A percentile compares a stretch with the other conserved stretches of the same genome.
Evolutionary conservation across 257 asterid species (phyloP).

Genomic region (Solanum neorickii): DNA sequence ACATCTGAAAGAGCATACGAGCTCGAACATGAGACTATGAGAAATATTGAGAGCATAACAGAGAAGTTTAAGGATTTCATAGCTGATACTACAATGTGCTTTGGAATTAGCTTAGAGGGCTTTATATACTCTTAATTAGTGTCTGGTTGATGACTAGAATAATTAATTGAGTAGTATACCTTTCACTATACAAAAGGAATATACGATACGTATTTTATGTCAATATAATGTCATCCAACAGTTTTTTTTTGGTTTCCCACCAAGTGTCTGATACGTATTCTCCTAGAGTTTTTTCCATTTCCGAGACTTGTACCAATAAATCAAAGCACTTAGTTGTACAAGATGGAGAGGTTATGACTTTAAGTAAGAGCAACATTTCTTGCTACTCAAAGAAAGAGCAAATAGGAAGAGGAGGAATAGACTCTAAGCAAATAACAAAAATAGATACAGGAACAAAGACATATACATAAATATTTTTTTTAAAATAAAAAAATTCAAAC

Average conservation of each 20-base stretch:
- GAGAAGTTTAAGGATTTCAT: not conserved
- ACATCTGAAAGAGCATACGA: slow-evolving; percentile 2
- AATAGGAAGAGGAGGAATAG: not conserved
- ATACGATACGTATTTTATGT: not conserved
- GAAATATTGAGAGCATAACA: not conserved
- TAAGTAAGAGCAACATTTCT: not conserved
- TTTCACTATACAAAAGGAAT: not conserved
- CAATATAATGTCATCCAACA: not conserved
- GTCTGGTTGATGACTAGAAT: not conserved
- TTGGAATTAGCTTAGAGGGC: not conserved
- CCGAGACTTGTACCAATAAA: not conserved
- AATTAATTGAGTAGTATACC: not conserved
- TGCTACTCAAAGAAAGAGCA: not conserved
- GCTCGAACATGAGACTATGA: not conserved
- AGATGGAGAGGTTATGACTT: not conserved
- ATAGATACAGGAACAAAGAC: not conserved
- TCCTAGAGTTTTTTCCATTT: not conserved
- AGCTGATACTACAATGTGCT: not conserved
- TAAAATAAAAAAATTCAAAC: no score
- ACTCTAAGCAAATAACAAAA: not conserved
- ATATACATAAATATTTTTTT: not conserved
- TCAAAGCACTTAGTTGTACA: not conserved
- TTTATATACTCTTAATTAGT: not conserved
- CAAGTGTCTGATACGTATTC: not conserved
- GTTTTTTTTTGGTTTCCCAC: not conserved